These are phyloP conservation scores for Sporothrix globosa DNA, from an alignment of 2,329 filamentous ascomycete species.

Conservation along the genomic window DNA sequence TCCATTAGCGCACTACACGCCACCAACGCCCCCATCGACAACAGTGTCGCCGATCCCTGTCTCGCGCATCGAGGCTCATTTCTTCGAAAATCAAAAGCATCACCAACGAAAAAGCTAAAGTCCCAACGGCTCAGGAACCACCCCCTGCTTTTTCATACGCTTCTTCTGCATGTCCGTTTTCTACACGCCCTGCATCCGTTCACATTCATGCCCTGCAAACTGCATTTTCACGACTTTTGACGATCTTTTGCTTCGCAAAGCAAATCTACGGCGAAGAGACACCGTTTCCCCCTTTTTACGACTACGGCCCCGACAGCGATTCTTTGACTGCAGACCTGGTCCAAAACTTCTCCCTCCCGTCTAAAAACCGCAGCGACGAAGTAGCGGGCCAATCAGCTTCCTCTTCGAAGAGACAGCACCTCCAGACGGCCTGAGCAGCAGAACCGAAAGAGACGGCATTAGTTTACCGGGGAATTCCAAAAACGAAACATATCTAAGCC, in stretches of 20 bases:
- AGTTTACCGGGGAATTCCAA: not conserved
- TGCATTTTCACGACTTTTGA: conserved; percentile 1
- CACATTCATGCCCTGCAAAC: not conserved
- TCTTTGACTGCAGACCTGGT: not conserved
- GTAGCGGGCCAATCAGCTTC: not conserved
- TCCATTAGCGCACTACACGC: conserved; percentile 11
- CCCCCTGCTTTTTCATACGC: not conserved
- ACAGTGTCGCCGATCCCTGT: conserved; percentile 29
- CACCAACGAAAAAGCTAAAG: not conserved
- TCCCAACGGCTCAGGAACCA: not conserved
- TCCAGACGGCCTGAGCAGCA: not conserved
- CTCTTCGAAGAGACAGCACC: not conserved
- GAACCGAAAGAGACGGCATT: not conserved
- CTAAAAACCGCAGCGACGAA: not conserved
- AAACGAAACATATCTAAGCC: conserved; percentile 12
- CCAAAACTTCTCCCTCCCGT: not conserved
- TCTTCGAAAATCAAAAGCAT: conserved; percentile 18
- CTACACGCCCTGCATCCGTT: not conserved
- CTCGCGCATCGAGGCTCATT: conserved; percentile 31
- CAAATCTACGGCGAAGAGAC: conserved; percentile 4
- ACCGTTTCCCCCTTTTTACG: not conserved
- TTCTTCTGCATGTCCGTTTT: not conserved
- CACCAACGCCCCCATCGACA: conserved; percentile 8
- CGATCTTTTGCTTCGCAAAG: not conserved
- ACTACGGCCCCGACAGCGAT: no score